These are phyloP conservation scores for Lentinula sp. DNA, from an alignment of 768 basidiomycete species.

Conservation along the genomic window DNA sequence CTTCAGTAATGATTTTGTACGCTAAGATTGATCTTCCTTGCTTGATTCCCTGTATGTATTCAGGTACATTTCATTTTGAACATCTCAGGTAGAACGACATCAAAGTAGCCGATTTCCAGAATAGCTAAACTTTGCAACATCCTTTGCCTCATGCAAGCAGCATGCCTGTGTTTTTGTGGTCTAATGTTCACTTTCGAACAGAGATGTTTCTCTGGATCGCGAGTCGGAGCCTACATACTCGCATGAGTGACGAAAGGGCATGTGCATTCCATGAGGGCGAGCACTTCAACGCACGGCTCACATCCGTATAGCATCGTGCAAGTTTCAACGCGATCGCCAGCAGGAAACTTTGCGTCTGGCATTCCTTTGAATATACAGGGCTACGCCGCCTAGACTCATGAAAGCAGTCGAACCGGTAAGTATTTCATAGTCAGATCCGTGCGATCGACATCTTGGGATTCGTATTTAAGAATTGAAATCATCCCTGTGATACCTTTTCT, in stretches of 20 bases:
- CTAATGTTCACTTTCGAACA: background rate
- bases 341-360: background rate
- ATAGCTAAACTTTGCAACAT: background rate
- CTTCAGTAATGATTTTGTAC: too few species aligned
- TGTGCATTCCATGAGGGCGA: background rate
- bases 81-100: background rate
- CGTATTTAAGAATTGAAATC: background rate
- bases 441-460: background rate
- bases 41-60: too few species aligned
- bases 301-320: background rate
- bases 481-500: background rate
- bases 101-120: background rate
- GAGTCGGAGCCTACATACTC: background rate
- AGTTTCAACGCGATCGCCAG: background rate
- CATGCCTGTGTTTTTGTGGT: background rate
- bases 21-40: too few species aligned
- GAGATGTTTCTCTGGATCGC: background rate
- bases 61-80: too few species aligned
- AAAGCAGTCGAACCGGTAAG: background rate
- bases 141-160: background rate
- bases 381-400: background rate
- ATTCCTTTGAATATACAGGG: background rate
- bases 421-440: background rate
- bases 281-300: background rate
- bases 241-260: background rate